Evolutionary conservation across 2,329 filamentous ascomycete genomes (phyloP).

Genomic region (Beauveria medogensis): DNA sequence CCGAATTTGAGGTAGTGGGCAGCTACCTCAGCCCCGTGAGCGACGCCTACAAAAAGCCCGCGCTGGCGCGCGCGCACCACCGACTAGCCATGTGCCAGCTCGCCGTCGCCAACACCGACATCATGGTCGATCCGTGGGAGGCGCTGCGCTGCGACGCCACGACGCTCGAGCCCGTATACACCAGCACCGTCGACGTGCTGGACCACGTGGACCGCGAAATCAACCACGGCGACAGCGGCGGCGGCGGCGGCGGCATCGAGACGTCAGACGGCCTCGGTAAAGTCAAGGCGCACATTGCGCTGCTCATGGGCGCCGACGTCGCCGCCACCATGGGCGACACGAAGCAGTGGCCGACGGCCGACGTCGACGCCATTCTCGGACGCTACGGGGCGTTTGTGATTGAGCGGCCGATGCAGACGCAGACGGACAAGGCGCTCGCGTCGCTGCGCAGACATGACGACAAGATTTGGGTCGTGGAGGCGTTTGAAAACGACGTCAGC

Average conservation of each 20-base stretch:
- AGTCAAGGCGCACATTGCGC: conserved; percentile 57
- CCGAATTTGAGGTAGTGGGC: conserved; percentile 69
- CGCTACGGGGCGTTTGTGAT: conserved; percentile 73
- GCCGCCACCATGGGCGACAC: conserved; percentile 61
- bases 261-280: conserved; percentile 54
- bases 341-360: conserved; percentile 69
- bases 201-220: conserved; percentile 83
- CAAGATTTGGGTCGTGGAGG: conserved; percentile 75
- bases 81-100: conserved; percentile 66
- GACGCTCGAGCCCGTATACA: conserved; percentile 62
- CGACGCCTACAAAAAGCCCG: conserved; percentile 38
- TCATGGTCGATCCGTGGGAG: conserved; percentile 81
- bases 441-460: conserved; percentile 69
- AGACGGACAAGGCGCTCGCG: conserved; percentile 73
- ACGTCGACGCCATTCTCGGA: conserved; percentile 76
- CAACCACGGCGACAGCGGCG: conserved; percentile 47
- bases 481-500: conserved; percentile 77
- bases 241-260: conserved; percentile 53
- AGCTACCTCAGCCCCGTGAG: conserved; percentile 47
- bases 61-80: conserved; percentile 19
- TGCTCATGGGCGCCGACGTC: conserved; percentile 68
- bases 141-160: conserved; percentile 30
- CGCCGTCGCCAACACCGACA: conserved; percentile 63
- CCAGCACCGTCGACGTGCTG: conserved; percentile 75
- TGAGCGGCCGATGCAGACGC: conserved; percentile 66